phyloP scores from a whole-genome alignment of 768 basidiomycete species.

The Russula sp. region DNA sequence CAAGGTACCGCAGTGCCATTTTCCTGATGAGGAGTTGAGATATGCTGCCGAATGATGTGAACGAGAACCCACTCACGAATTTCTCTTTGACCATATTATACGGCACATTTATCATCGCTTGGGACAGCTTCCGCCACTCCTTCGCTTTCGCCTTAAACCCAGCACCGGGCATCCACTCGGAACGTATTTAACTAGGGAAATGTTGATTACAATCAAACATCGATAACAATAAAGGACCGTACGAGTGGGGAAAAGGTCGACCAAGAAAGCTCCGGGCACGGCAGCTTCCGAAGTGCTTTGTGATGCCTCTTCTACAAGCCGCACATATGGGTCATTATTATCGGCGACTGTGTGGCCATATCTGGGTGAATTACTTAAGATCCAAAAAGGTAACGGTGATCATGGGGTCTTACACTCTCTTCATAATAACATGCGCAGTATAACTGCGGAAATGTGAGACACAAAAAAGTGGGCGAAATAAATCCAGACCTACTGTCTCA shows the following conservation, averaged over 20 bases:
- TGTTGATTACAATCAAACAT: neutral
- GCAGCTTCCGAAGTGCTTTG: slow-evolving; percentile 25
- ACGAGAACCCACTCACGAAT: slow-evolving; percentile 17
- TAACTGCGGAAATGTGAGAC: slow-evolving; percentile 10
- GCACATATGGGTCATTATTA: slow-evolving; percentile 25
- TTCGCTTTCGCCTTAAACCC: slow-evolving; percentile 27
- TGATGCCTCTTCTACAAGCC: slow-evolving; percentile 23
- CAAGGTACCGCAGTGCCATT: slow-evolving; percentile 26
- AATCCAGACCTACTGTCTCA: slow-evolving; percentile 21
- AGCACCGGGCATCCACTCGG: slow-evolving; percentile 35
- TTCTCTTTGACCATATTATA: slow-evolving; percentile 30
- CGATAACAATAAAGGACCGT: slow-evolving; percentile 1
- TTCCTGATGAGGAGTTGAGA: neutral
- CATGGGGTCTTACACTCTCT: slow-evolving; percentile 21
- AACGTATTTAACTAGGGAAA: slow-evolving; percentile 30
- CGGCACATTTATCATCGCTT: slow-evolving; percentile 31
- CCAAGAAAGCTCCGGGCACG: slow-evolving; percentile 30
- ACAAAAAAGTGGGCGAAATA: neutral
- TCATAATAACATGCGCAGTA: slow-evolving; percentile 18
- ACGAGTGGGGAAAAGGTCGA: slow-evolving; percentile 33
- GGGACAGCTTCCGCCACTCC: slow-evolving; percentile 29
- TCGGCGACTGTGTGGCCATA: slow-evolving; percentile 28
- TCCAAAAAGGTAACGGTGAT: neutral
- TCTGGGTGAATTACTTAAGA: slow-evolving; percentile 10
- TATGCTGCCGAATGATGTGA: too few relatives aligned